Base-by-base conservation (phyloP, 2,329 filamentous ascomycete species). In the Hypoxylon sp. region DNA sequence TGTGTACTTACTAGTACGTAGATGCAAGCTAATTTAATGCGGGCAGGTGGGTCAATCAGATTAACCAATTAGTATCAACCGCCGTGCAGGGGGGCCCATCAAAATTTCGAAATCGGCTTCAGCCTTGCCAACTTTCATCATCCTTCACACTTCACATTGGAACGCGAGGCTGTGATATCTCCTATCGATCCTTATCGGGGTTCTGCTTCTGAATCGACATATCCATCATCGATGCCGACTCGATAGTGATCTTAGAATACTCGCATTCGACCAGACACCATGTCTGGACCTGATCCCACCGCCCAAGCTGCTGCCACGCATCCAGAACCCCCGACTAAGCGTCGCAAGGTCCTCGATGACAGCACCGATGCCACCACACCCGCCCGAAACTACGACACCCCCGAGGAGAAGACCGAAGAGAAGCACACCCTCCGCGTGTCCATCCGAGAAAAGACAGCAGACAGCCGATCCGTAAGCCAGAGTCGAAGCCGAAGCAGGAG, bases 321-420 rank as follows among this genome's bases (percentile, higher is more conserved):
- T 15, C 50, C 63, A 8, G 70, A 64, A 21, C 71, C 72, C 11
- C 70, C 72, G 8, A 67, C 72, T 6, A 76, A 77, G 57, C 69
- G 74, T 21, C 72, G 74, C 51, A 72, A 70, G 62, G 66, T 75
- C 25, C 61, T 68, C 53, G 70, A 74, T 38, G 75, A 74, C 45
- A 74, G 70, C 58, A 63, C 67, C 40, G 68, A 67, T 40, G 69
- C 72, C 61, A 72, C 71, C 6, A n/a, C n/a, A n/a, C 71, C 72
- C 8, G 34, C 25, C 17, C 34, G 26, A 7, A 68, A 68, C 25
- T 75, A 76, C 62, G 73, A 71, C 51, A 77, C 74, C 23, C 74
- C 80, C 5, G 78, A 81, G 52, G 78, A 81, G 52, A 76, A 79
- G 16, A 15, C 44, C 7, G 52, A 53, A 15, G 53, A 55, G 2